Evolutionary conservation across 1,284 basidiomycete species (phyloP).

Genomic region (Fomitopsis schrenkii): DNA sequence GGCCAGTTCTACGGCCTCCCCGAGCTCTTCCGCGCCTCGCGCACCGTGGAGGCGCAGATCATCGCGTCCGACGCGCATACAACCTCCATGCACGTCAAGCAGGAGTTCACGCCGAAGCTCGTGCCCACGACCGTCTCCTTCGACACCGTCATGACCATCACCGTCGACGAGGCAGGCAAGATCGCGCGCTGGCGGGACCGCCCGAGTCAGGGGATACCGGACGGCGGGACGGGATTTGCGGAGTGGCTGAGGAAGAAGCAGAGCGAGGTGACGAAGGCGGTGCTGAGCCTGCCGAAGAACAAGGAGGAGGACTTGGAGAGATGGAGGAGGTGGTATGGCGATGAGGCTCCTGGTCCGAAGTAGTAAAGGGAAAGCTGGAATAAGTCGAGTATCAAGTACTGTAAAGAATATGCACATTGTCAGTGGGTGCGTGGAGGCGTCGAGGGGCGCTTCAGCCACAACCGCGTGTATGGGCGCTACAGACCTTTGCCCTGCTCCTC

Average conservation of each 20-base stretch:
- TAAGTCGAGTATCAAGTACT: too few species aligned
- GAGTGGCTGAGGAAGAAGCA: not conserved
- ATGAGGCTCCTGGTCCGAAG: not conserved
- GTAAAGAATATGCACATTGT: too few species aligned
- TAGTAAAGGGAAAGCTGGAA: too few species aligned
- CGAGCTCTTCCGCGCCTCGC: not conserved
- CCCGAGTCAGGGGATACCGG: not conserved
- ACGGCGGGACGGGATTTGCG: not conserved
- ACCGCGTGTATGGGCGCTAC: too few species aligned
- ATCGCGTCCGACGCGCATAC: not conserved
- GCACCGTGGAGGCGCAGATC: not conserved
- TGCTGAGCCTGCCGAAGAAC: not conserved
- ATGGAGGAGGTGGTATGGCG: not conserved
- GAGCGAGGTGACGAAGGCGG: not conserved
- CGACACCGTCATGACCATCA: not conserved
- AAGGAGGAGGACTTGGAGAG: not conserved
- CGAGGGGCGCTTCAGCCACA: too few species aligned
- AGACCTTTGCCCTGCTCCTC: too few species aligned
- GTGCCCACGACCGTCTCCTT: not conserved
- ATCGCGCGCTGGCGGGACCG: not conserved
- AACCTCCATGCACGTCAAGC: not conserved
- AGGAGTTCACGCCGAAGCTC: constrained; percentile 1
- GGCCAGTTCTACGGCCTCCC: not conserved
- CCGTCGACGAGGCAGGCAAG: not conserved
- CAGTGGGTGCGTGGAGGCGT: too few species aligned